Evolutionary conservation across 2,329 filamentous ascomycete genomes (phyloP).

Genomic region (Boeremia exigua): DNA sequence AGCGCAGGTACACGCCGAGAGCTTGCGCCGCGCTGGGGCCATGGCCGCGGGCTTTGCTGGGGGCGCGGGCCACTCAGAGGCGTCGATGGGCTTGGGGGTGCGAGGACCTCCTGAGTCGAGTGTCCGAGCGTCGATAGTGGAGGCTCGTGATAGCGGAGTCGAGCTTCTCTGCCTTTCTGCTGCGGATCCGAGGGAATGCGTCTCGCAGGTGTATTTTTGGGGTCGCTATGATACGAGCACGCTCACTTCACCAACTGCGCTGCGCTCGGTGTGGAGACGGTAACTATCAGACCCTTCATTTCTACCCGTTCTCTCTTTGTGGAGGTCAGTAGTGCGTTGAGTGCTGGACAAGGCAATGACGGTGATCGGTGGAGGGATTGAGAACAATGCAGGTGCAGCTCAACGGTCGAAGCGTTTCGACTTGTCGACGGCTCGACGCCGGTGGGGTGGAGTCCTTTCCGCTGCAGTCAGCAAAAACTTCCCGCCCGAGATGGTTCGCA

Average conservation of each 20-base stretch:
- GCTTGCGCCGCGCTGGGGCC: neutral
- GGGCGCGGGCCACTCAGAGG: neutral
- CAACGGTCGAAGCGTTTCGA: neutral
- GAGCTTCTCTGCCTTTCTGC: neutral
- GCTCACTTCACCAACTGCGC: neutral
- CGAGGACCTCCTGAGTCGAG: neutral
- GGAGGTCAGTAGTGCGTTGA: neutral
- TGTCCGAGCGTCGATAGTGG: conserved; percentile 1
- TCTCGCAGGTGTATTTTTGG: neutral
- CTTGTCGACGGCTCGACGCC: neutral
- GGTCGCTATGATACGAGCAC: neutral
- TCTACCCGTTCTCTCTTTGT: neutral
- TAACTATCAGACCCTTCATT: conserved; percentile 4
- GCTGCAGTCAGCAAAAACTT: conserved; percentile 6
- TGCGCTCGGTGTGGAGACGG: neutral
- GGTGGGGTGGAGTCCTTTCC: neutral
- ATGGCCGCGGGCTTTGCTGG: neutral
- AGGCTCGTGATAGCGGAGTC: conserved; percentile 9
- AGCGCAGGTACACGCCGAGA: neutral
- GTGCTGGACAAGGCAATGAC: neutral
- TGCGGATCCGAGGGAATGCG: neutral
- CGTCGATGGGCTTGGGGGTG: neutral
- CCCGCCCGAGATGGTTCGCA: neutral
- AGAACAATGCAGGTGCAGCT: conserved; percentile 1
- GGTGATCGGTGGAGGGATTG: conserved; percentile 3